Evolutionary conservation across 352 stramenopile genomes (phyloP), one percentile per base, ranked within the genome.

Genomic region (Phytophthora ohioensis): DNA sequence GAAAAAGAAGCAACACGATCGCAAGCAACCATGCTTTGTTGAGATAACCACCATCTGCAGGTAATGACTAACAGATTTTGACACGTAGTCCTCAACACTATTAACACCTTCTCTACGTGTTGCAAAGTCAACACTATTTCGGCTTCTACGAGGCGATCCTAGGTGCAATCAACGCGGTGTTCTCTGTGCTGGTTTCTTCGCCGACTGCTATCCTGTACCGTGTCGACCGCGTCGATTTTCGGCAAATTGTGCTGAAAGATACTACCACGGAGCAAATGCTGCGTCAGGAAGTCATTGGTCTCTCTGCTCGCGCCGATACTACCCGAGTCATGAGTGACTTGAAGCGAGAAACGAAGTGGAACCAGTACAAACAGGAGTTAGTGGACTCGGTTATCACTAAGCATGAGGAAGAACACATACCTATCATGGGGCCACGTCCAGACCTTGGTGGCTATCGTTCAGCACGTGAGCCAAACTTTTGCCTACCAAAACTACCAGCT

Each of bases 141-240:
- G 85, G 85, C 13, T 75, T 81, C 21, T 90, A 83, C 58, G 85
- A 93, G 57, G 60, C 85, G 27, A 54, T 88, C 17, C 62, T 64
- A 0, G 78, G 84, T 7, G 57, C 74, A 27, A 31, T 32, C 3
- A 79, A 85, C 48, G 80, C 81, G 7, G 69, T 72, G 1, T 91
- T 85, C 55, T 92, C 85, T 0, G 77, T 87, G 9, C 71, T 93
- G 17, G 74, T 90, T n/a, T 79, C 80, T 12, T 93, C 85, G 0
- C 84, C 85, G 1, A 83, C 69, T 15, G 80, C 79, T 10, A 75
- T 87, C 5, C 58, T 93, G 48, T 93, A 91, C 55, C 80, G 84
- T 9, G 61, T 93, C 7, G 85, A 93, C 47, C 83, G 85, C n/a
- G 73, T 83, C 2, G 85, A 91, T 43, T 91, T 93, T 39, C 79